Evolutionary conservation across 2,329 filamentous ascomycete genomes (phyloP).

Genomic region (Golovinomyces cichoracearum): DNA sequence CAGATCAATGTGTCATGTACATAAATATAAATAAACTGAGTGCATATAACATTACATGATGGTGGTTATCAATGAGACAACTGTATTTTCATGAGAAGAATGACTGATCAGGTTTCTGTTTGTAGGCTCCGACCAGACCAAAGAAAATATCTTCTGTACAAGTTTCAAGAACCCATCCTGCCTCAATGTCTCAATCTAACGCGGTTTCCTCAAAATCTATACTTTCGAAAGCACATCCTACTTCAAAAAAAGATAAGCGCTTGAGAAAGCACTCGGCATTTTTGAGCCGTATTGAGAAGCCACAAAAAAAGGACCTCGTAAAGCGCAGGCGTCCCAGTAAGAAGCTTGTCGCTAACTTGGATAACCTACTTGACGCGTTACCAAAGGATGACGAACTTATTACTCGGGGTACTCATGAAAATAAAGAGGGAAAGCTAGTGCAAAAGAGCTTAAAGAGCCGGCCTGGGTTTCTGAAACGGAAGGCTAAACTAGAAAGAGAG

Average conservation of each 20-base stretch:
- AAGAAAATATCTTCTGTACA: conserved; percentile 31
- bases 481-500: conserved; percentile 49
- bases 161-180: conserved; percentile 26
- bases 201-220: conserved; percentile 21
- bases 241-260: conserved; percentile 62
- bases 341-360: conserved; percentile 52
- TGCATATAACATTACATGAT: too few species aligned
- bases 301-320: conserved; percentile 27
- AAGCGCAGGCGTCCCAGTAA: conserved; percentile 43
- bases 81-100: conserved; percentile 8
- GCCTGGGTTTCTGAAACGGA: conserved; percentile 59
- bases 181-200: conserved; percentile 13
- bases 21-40: too few species aligned
- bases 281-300: conserved; percentile 47
- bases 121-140: conserved; percentile 20
- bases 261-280: conserved; percentile 59
- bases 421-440: conserved; percentile 33
- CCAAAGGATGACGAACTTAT: conserved; percentile 26
- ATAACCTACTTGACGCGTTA: conserved; percentile 54
- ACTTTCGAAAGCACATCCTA: conserved; percentile 27
- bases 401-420: conserved; percentile 15
- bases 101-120: conserved; percentile 7
- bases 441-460: conserved; percentile 50
- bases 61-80: not conserved
- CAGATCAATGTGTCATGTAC: too few species aligned